These are phyloP conservation scores for Halophytophthora batemanensis DNA, from an alignment of 352 stramenopile species.

Conservation along the genomic window DNA sequence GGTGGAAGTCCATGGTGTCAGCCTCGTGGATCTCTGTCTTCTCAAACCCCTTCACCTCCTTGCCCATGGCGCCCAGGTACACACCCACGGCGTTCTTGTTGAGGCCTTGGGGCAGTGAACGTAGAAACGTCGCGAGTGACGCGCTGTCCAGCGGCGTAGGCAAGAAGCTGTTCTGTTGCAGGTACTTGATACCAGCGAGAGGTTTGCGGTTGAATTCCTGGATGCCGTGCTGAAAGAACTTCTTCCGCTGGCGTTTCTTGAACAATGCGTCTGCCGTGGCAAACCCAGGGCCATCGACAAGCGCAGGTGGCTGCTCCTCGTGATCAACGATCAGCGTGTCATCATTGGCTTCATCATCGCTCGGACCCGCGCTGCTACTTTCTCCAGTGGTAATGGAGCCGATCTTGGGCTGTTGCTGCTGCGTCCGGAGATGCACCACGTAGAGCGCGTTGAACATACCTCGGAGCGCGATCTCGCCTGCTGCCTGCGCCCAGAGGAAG, in stretches of 20 bases:
- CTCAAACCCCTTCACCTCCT: slow-evolving; percentile 74
- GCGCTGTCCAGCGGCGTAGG: slow-evolving; percentile 70
- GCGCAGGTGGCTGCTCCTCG: slow-evolving; percentile 5
- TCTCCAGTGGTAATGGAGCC: slow-evolving; percentile 4
- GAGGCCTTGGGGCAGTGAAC: slow-evolving; percentile 73
- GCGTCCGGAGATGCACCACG: slow-evolving; percentile 62
- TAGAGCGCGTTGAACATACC: slow-evolving; percentile 78
- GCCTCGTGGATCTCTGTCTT: slow-evolving; percentile 71
- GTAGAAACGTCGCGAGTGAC: slow-evolving; percentile 84
- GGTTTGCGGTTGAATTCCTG: slow-evolving; percentile 94
- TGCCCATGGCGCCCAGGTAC: slow-evolving; percentile 85
- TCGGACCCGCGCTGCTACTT: slow-evolving; percentile 16
- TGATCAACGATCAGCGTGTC: slow-evolving; percentile 33
- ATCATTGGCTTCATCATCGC: slow-evolving; percentile 26
- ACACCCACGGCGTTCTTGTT: slow-evolving; percentile 79
- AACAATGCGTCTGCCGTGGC: slow-evolving; percentile 49
- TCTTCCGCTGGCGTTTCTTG: slow-evolving; percentile 71
- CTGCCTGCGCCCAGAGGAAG: slow-evolving; percentile 66
- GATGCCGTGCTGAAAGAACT: slow-evolving; percentile 85
- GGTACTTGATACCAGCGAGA: slow-evolving; percentile 85
- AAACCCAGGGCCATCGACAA: slow-evolving; percentile 20
- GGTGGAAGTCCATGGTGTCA: slow-evolving; percentile 85
- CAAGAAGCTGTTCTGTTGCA: slow-evolving; percentile 77
- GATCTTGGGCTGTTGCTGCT: slow-evolving; percentile 26
- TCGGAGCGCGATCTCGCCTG: slow-evolving; percentile 60